Evolutionary conservation across 305 asterid genomes (phyloP).

Genomic region (Solanum hybrid): DNA sequence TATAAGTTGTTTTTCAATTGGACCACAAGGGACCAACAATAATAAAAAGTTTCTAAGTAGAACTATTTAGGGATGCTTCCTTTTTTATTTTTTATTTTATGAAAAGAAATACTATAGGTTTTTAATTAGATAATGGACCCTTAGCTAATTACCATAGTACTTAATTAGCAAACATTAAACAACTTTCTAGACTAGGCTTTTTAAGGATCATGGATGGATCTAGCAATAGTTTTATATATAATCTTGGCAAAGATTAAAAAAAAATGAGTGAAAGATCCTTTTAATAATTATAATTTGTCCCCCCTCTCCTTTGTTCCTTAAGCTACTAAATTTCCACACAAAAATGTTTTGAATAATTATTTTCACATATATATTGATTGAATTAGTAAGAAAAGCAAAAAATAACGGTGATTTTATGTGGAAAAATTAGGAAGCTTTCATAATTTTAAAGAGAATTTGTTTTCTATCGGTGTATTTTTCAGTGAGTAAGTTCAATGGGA

Average conservation of each 20-base stretch:
- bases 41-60: neutral
- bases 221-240: neutral
- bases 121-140: neutral
- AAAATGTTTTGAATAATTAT: too few relatives aligned
- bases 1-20: neutral
- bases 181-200: neutral
- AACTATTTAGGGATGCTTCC: neutral
- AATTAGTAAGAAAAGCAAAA: too few relatives aligned
- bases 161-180: neutral
- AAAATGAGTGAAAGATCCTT: neutral
- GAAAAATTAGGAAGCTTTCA: too few relatives aligned
- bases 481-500: too few relatives aligned
- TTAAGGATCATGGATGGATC: neutral
- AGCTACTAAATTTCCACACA: too few relatives aligned
- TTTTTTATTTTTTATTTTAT: too few relatives aligned
- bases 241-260: neutral
- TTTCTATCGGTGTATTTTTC: too few relatives aligned
- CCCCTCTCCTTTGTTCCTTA: too few relatives aligned
- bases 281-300: too few relatives aligned
- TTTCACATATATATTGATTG: too few relatives aligned
- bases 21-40: constrained; percentile 4
- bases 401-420: too few relatives aligned
- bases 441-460: too few relatives aligned
- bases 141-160: neutral
- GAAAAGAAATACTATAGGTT: neutral